These are phyloP conservation scores for Diaporthe sp. DNA, from an alignment of 2,329 filamentous ascomycete species.

Conservation along the genomic window DNA sequence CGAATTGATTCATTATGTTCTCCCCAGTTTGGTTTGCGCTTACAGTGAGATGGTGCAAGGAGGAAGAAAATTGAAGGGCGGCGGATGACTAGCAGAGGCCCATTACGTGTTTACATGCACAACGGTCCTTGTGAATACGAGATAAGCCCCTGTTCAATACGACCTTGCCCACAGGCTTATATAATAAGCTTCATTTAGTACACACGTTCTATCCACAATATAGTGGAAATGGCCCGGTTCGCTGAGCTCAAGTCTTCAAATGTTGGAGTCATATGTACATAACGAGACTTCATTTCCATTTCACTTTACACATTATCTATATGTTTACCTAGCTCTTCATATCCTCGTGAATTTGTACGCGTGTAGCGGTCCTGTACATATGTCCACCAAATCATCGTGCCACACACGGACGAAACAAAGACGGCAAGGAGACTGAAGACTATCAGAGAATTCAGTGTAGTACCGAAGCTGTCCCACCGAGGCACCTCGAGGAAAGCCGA, in stretches of 20 bases:
- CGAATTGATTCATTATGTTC: neutral
- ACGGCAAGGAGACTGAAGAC: slow-evolving; percentile 9
- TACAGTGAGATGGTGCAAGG: neutral
- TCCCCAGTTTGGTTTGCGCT: too few species aligned
- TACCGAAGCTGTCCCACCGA: slow-evolving; percentile 22
- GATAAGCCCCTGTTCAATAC: neutral
- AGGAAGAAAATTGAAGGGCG: neutral
- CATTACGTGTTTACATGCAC: neutral
- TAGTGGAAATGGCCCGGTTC: neutral
- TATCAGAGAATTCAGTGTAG: slow-evolving; percentile 32
- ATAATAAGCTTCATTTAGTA: neutral
- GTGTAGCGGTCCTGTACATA: slow-evolving; percentile 9
- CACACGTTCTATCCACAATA: neutral
- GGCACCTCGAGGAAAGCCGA: slow-evolving; percentile 35
- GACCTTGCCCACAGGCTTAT: neutral
- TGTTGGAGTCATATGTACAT: too few species aligned
- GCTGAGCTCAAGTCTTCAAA: too few species aligned
- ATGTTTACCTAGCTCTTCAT: neutral
- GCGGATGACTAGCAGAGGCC: too few species aligned
- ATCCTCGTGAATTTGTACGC: neutral
- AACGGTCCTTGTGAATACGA: neutral
- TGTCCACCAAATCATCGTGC: slow-evolving; percentile 34
- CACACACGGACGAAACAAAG: slow-evolving; percentile 25
- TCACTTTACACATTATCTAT: neutral
- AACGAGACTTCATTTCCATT: neutral